phyloP scores from a whole-genome alignment of 306 rosid genomes.

The Cucumis hystrix region DNA sequence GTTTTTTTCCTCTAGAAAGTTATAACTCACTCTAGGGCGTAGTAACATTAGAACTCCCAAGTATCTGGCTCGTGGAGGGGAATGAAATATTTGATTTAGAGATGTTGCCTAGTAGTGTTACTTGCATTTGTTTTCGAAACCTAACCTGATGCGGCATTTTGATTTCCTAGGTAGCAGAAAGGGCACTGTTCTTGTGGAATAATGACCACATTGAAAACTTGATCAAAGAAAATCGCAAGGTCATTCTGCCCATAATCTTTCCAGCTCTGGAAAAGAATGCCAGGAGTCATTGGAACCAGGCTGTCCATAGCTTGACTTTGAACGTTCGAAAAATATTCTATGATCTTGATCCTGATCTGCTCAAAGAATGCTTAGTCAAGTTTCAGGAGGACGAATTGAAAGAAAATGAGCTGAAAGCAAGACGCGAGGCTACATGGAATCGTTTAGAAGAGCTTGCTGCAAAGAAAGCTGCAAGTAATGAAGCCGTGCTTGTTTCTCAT shows the following conservation, averaged over 20 bases:
- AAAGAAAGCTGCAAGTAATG: slow-evolving; percentile 25
- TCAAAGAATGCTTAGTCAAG: slow-evolving; percentile 41
- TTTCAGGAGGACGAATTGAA: slow-evolving; percentile 44
- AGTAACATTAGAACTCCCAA: background rate
- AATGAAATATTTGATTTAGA: background rate
- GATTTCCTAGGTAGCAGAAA: slow-evolving; percentile 60
- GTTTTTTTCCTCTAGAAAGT: background rate
- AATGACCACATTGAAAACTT: slow-evolving; percentile 58
- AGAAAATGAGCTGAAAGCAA: slow-evolving; percentile 24
- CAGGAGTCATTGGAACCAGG: slow-evolving; percentile 54
- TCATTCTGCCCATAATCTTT: slow-evolving; percentile 56
- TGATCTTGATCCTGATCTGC: slow-evolving; percentile 45
- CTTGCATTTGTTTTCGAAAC: background rate
- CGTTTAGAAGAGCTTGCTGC: slow-evolving; percentile 48
- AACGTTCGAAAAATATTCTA: slow-evolving; percentile 46
- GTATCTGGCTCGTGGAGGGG: background rate
- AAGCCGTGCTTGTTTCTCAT: slow-evolving; percentile 21
- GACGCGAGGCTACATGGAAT: slow-evolving; percentile 40
- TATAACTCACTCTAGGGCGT: background rate
- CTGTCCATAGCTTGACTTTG: slow-evolving; percentile 42
- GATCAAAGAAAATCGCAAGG: slow-evolving; percentile 39
- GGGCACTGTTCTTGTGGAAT: slow-evolving; percentile 62
- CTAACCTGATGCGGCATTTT: background rate
- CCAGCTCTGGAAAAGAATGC: slow-evolving; percentile 61
- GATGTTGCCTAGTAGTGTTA: background rate